These are phyloP conservation scores for Reticulascus tulasneorum DNA, from an alignment of 2,329 filamentous ascomycete genomes.

Conservation along the genomic window DNA sequence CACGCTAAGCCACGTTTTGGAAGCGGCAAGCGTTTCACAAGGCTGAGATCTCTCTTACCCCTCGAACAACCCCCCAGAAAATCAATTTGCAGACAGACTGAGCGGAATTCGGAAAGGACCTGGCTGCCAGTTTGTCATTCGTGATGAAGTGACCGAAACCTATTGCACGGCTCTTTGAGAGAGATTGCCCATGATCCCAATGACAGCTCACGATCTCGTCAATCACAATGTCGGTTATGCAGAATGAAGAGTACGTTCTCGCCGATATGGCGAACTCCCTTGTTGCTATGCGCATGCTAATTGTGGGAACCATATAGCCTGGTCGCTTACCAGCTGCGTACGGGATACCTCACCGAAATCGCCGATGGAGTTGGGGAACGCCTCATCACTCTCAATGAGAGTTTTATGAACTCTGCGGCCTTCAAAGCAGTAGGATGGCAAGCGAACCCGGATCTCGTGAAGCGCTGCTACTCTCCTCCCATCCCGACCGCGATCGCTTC, in stretches of 20 bases:
- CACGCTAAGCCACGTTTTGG: not conserved
- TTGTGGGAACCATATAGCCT: too few relatives aligned
- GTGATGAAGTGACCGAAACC: not conserved
- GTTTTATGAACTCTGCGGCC: conserved; percentile 72
- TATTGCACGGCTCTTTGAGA: too few relatives aligned
- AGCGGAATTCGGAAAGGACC: too few relatives aligned
- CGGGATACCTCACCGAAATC: conserved; percentile 74
- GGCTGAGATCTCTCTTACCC: conserved; percentile 10
- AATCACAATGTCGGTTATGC: conserved; percentile 40
- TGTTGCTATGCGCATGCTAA: too few relatives aligned
- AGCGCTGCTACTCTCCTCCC: conserved; percentile 79
- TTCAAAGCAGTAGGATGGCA: conserved; percentile 83
- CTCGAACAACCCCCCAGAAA: too few relatives aligned
- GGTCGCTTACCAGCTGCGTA: conserved; percentile 77
- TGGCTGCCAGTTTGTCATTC: too few relatives aligned
- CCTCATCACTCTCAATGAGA: conserved; percentile 75
- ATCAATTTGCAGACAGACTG: too few relatives aligned
- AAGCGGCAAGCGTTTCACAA: conserved; percentile 12
- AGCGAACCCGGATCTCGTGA: conserved; percentile 68
- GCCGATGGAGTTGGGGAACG: conserved; percentile 83
- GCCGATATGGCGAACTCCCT: not conserved
- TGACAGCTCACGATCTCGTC: conserved; percentile 6
- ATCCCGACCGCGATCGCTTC: conserved; percentile 79
- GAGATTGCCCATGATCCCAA: too few relatives aligned
- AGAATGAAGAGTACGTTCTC: conserved; percentile 36